Conservation (phyloP, 2,329 filamentous ascomycete species). For the Diaporthe vexans region DNA sequence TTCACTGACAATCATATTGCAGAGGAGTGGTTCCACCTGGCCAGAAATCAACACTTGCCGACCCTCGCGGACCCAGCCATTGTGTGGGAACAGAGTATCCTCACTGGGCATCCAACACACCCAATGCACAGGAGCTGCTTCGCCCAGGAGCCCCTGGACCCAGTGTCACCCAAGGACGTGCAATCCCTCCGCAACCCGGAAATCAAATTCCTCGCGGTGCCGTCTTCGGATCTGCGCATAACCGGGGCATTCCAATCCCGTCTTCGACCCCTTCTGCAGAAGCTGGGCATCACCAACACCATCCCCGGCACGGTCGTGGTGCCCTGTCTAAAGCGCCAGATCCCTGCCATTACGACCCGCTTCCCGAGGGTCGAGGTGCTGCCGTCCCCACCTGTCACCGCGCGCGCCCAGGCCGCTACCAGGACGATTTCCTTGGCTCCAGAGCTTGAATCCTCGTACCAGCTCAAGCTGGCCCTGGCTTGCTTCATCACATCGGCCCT, state of each 20-base stretch:
- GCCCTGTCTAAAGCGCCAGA: conserved; percentile 19
- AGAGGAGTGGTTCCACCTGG: conserved; percentile 31
- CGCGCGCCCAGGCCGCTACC: conserved; percentile 29
- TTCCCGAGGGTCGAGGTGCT: conserved; percentile 15
- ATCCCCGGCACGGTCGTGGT: conserved; percentile 14
- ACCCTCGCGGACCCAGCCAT: conserved; percentile 22
- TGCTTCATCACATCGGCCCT: conserved; percentile 30
- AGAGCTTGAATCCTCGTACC: conserved; percentile 24
- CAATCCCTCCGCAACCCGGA: conserved; percentile 15
- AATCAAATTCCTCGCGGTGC: conserved; percentile 1
- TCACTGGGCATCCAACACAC: conserved; percentile 20
- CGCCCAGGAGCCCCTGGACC: conserved; percentile 12
- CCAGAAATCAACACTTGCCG: neutral
- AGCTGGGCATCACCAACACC: conserved; percentile 6
- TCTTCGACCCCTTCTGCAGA: conserved; percentile 4
- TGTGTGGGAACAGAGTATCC: conserved; percentile 21
- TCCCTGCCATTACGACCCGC: conserved; percentile 25
- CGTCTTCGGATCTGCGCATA: neutral
- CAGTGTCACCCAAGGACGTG: neutral
- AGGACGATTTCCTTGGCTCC: conserved; percentile 25
- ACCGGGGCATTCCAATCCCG: conserved; percentile 16
- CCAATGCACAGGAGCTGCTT: conserved; percentile 30
- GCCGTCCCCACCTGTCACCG: conserved; percentile 17
- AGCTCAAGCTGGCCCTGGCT: conserved; percentile 16
- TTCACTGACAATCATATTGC: neutral